Evolutionary conservation across 805 yeast species (phyloP).

Genomic region (Brettanomyces anomalus): DNA sequence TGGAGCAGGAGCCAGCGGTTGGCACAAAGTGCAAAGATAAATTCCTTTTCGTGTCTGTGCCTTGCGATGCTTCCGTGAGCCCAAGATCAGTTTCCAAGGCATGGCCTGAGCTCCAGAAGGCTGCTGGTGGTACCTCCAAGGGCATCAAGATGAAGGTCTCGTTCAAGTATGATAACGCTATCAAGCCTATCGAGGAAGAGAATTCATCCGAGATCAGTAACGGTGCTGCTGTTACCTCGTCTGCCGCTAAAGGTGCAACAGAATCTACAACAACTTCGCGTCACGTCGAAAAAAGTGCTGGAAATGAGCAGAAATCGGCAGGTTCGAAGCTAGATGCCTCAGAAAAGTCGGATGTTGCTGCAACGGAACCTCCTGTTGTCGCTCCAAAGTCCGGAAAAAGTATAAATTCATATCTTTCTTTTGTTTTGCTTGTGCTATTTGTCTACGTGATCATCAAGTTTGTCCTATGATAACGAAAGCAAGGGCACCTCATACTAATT

Average conservation of each 20-base stretch:
- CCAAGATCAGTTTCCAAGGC: constrained; percentile 51
- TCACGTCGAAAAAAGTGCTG: not conserved
- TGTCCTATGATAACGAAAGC: not conserved
- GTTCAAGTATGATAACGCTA: constrained; percentile 20
- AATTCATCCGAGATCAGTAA: constrained; percentile 10
- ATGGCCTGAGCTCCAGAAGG: constrained; percentile 70
- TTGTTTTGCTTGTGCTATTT: not conserved
- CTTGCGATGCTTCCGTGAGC: constrained; percentile 52
- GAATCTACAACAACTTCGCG: constrained; percentile 2
- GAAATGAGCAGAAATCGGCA: not conserved
- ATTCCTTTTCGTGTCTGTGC: constrained; percentile 80
- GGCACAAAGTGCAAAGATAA: constrained; percentile 84
- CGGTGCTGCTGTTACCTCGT: constrained; percentile 2
- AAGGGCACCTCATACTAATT: no score
- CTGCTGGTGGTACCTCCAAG: constrained; percentile 24
- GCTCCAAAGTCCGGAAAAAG: not conserved
- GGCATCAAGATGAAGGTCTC: constrained; percentile 25
- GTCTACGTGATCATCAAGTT: not conserved
- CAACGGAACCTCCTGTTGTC: not conserved
- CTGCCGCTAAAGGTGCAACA: constrained; percentile 1
- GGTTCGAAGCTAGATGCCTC: not conserved
- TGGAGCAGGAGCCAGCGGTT: constrained; percentile 61
- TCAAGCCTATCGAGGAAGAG: constrained; percentile 25
- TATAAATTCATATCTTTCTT: not conserved
- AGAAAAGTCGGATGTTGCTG: not conserved